phyloP scores from a whole-genome alignment of 116 monocot species.

The Papilionanthe hybrid region DNA sequence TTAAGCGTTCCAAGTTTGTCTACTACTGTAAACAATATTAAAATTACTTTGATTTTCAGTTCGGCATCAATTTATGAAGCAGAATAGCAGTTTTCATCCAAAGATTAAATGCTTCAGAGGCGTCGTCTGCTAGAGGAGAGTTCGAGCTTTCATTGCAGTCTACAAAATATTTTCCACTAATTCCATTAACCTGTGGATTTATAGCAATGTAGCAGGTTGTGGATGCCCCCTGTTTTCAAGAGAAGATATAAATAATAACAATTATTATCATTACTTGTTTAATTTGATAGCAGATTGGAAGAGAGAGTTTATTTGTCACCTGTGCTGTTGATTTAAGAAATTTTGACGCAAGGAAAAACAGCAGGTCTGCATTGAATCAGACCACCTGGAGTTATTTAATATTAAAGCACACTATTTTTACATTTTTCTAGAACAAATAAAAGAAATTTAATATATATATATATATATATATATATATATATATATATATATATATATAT shows the following conservation, averaged over 20 bases:
- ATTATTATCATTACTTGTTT: not conserved
- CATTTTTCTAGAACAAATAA: too few species aligned
- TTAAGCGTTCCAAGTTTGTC: too few species aligned
- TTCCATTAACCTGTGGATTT: constrained; percentile 23
- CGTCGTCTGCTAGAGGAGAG: constrained; percentile 29
- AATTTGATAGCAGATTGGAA: not conserved
- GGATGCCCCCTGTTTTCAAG: constrained; percentile 36
- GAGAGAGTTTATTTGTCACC: constrained; percentile 13
- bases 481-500: too few species aligned
- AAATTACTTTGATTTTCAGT: too few species aligned
- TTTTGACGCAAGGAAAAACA: constrained; percentile 44
- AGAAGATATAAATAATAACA: not conserved
- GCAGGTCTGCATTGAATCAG: constrained; percentile 26
- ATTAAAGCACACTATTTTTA: too few species aligned
- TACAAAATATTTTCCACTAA: constrained; percentile 42
- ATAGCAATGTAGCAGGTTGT: constrained; percentile 56
- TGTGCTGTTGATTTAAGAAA: constrained; percentile 43
- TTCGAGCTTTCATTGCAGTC: constrained; percentile 42
- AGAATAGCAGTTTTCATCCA: constrained; percentile 36
- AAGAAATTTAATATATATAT: too few species aligned
- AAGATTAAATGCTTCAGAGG: constrained; percentile 20
- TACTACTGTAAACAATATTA: too few species aligned
- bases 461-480: too few species aligned
- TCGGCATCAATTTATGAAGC: constrained; percentile 5
- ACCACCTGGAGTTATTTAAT: not conserved